Percentiles rank a stretch among this genome's conserved stretches.
phyloP scores from a whole-genome alignment of 2,329 filamentous ascomycete genomes.

The Fusarium chlamydosporum region DNA sequence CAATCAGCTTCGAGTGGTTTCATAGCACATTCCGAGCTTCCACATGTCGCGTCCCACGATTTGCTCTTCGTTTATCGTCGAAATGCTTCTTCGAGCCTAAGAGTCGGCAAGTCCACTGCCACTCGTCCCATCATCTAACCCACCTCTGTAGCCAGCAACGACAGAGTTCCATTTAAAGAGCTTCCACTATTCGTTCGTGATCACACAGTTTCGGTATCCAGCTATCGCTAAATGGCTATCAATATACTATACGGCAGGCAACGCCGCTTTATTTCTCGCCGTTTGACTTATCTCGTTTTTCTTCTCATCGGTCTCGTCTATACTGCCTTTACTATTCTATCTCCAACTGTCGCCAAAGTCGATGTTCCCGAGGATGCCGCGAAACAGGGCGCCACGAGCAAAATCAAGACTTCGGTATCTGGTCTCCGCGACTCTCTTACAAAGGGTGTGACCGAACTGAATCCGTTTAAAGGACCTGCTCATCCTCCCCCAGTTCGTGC shows the following conservation, averaged over 20 bases:
- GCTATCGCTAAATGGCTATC: constrained; percentile 51
- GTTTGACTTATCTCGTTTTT: constrained; percentile 66
- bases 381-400: constrained; percentile 53
- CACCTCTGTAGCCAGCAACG: constrained; percentile 1
- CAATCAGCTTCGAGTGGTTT: constrained; percentile 4
- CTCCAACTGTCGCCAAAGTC: constrained; percentile 39
- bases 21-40: background rate
- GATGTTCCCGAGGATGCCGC: constrained; percentile 5
- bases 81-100: constrained; percentile 32
- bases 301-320: constrained; percentile 67
- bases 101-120: constrained; percentile 12
- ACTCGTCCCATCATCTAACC: constrained; percentile 11
- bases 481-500: constrained; percentile 81
- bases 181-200: background rate
- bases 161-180: background rate
- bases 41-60: background rate
- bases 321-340: constrained; percentile 67
- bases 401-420: constrained; percentile 65
- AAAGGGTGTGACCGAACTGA: constrained; percentile 63
- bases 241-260: constrained; percentile 62
- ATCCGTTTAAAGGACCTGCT: constrained; percentile 77
- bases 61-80: constrained; percentile 8
- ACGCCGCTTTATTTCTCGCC: constrained; percentile 66
- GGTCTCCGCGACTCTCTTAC: constrained; percentile 59
- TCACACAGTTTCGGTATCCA: constrained; percentile 1